Evolutionary conservation across 805 yeast genomes (phyloP).

Genomic region (Wickerhamiella musiphila): DNA sequence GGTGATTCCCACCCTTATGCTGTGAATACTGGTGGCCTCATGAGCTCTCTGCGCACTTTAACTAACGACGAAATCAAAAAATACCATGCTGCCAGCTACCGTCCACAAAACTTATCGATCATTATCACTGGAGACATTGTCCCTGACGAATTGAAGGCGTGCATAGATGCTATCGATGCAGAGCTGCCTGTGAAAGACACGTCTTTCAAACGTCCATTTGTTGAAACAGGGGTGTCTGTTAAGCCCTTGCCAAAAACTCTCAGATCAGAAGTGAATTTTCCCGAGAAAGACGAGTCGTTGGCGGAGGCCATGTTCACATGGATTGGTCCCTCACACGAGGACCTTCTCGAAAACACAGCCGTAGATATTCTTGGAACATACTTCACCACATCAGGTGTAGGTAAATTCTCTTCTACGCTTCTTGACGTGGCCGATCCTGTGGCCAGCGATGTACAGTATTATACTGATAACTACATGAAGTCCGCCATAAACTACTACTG

Average conservation of each 20-base stretch:
- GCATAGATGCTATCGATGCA: constrained; percentile 45
- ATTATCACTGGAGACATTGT: constrained; percentile 77
- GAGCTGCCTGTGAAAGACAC: constrained; percentile 28
- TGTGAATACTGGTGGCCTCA: constrained; percentile 86
- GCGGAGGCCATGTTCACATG: constrained; percentile 63
- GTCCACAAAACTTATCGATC: constrained; percentile 71
- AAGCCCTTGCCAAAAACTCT: constrained; percentile 26
- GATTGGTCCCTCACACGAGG: constrained; percentile 57
- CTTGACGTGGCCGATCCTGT: constrained; percentile 64
- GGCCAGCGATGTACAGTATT: constrained; percentile 51
- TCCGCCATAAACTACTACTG: constrained; percentile 39
- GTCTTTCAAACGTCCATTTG: constrained; percentile 49
- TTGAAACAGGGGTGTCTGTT: constrained; percentile 34
- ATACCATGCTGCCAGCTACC: constrained; percentile 55
- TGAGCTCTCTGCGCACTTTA: constrained; percentile 55
- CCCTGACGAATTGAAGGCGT: constrained; percentile 45
- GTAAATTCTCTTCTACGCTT: constrained; percentile 50
- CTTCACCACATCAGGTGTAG: constrained; percentile 58
- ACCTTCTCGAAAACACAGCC: constrained; percentile 43
- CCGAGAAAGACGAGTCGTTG: constrained; percentile 73
- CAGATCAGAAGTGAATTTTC: constrained; percentile 48
- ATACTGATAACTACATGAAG: constrained; percentile 56
- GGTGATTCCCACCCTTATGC: constrained; percentile 60
- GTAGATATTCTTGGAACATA: constrained; percentile 55
- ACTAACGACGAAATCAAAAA: constrained; percentile 56